Evolutionary conservation across 768 basidiomycete genomes (phyloP).

Genomic region (Russula olivacea): DNA sequence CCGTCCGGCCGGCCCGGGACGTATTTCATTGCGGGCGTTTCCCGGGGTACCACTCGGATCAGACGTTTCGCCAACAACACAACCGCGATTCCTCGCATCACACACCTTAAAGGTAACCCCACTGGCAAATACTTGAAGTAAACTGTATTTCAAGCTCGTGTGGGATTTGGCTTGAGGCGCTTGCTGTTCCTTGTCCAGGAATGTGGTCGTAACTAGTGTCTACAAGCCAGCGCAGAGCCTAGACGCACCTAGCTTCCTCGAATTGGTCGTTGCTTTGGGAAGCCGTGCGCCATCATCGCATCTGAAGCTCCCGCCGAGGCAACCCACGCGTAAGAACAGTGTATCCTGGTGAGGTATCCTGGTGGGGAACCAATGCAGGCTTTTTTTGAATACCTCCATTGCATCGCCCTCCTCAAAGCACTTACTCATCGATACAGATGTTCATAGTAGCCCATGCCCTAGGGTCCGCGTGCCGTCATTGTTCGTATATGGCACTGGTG

Average conservation of each 20-base stretch:
- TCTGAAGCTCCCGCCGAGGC: neutral
- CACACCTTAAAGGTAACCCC: too few relatives aligned
- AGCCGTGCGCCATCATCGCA: neutral
- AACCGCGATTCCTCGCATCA: too few relatives aligned
- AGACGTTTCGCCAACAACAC: too few relatives aligned
- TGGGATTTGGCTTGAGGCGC: too few relatives aligned
- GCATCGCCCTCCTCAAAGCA: neutral
- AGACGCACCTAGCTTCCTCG: neutral
- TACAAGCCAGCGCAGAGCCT: neutral
- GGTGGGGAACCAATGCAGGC: neutral
- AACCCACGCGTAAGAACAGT: neutral
- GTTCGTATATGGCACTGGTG: neutral
- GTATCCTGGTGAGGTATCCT: neutral
- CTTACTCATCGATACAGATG: neutral
- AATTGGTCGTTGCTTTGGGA: neutral
- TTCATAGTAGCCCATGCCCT: neutral
- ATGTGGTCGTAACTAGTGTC: neutral
- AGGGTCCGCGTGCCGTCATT: neutral
- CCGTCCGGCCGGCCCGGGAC: too few relatives aligned
- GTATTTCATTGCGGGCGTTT: too few relatives aligned
- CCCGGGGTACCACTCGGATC: too few relatives aligned
- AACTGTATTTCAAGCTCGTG: too few relatives aligned
- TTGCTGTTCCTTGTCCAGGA: neutral
- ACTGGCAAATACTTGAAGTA: too few relatives aligned
- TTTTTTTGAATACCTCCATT: neutral